Base-by-base conservation (phyloP, 139 green algal genomes). In the Diplosphaera chodatii region DNA sequence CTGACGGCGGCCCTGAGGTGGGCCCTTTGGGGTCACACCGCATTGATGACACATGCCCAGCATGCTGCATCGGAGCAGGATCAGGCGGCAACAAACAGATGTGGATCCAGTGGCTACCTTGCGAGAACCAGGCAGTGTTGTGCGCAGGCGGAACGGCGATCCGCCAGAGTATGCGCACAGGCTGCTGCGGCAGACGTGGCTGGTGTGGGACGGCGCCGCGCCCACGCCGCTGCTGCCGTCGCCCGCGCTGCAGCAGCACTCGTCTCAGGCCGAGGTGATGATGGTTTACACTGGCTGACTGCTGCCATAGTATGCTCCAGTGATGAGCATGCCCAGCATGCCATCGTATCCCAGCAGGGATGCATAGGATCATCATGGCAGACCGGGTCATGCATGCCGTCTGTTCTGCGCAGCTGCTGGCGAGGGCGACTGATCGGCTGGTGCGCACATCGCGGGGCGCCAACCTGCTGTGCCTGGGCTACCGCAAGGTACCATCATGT, bases 401-500 rank as follows among this genome's bases (percentile, higher is more conserved):
- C 32, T 30, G 25, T 4, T 40, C 0, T 8, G 0, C 75, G 28
- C 83, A 91, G 86, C 48, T 92, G 13, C 16, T 92, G 2, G 48
- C 74, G 5, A 74, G 84, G 23, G 86, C 85, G 0, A 78, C 92
- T 6, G 87, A 92, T 40, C 56, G 62, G 2, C 70, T 92, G 62
- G 71, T 91, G 1, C 63, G 78, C 4, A 29, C 20, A 8, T 66
- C 59, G 29, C 28, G 25, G 6, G 66, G 37, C 20, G 69, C 72
- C 31, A 92, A 89, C 66, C 78, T 92, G 27, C 71, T 92, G 18
- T 78, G 77, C 3, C 75, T 69, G 29, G 87, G 84, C 3, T 91
- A 77, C 66, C 65, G 74, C 10, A 86, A 84, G 77, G 82, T 86
- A n/a, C n/a, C n/a, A n/a, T n/a, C n/a, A n/a, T n/a, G n/a, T n/a